These are phyloP conservation scores for Xerocomus potaroensis DNA, from an alignment of 768 basidiomycete species.

Conservation along the genomic window DNA sequence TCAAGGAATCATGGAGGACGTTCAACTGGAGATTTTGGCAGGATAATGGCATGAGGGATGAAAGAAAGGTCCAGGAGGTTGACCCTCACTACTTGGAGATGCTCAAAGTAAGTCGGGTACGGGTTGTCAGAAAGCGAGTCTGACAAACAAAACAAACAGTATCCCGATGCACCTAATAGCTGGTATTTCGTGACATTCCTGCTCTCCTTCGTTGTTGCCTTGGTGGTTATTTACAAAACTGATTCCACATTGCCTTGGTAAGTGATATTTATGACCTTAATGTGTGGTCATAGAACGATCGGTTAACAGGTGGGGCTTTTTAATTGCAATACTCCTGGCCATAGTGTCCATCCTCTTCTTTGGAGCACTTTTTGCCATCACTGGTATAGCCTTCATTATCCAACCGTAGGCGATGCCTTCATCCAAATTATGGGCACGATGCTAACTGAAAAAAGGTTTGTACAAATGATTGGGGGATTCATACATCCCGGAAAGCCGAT, in stretches of 20 bases:
- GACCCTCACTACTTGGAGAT: constrained; percentile 56
- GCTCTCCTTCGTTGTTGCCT: constrained; percentile 42
- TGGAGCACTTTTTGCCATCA: constrained; percentile 50
- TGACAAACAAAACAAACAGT: constrained; percentile 20
- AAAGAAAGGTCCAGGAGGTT: constrained; percentile 37
- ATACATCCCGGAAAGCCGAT: constrained; percentile 37
- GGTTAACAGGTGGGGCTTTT: constrained; percentile 40
- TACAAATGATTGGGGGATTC: constrained; percentile 37
- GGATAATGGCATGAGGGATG: constrained; percentile 15
- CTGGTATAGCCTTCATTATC: constrained; percentile 29
- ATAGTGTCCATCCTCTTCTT: constrained; percentile 52
- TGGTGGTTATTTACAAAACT: constrained; percentile 52
- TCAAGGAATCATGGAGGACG: constrained; percentile 23
- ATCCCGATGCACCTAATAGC: constrained; percentile 32
- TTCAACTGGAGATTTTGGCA: constrained; percentile 38
- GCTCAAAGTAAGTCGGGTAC: constrained; percentile 29
- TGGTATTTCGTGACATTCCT: constrained; percentile 31
- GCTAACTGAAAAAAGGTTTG: constrained; percentile 19
- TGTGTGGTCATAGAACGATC: background rate
- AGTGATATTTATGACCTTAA: background rate
- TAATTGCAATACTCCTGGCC: constrained; percentile 48
- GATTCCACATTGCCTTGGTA: constrained; percentile 52
- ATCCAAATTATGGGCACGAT: background rate
- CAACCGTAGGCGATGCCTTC: constrained; percentile 22
- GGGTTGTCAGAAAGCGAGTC: constrained; percentile 13